A percentile compares a stretch with the other conserved stretches of the same genome.
Evolutionary conservation across 495 filamentous ascomycete genomes (phyloP).

Genomic region (Talaromyces stipitatus): DNA sequence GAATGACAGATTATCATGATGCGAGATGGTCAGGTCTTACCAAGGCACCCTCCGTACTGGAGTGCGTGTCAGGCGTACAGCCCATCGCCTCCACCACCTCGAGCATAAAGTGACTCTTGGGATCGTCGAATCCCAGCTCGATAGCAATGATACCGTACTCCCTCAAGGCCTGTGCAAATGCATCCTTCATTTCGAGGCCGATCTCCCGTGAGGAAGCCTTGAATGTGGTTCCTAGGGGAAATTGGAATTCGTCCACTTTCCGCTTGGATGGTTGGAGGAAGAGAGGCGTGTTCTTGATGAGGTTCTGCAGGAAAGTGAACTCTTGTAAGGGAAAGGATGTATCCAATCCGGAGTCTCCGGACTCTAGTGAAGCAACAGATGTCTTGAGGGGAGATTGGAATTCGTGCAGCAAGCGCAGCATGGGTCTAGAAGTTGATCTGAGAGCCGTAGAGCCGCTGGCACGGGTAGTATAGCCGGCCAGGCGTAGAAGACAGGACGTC

Average conservation of each 20-base stretch:
- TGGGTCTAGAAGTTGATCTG: neutral
- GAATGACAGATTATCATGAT: slow-evolving; percentile 33
- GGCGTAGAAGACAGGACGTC: neutral
- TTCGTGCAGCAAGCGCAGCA: neutral
- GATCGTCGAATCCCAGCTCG: slow-evolving; percentile 17
- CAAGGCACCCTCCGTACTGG: neutral
- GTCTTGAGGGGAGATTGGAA: neutral
- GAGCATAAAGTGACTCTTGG: slow-evolving; percentile 19
- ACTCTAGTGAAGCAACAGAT: neutral
- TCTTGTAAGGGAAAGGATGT: neutral
- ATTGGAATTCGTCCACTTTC: neutral
- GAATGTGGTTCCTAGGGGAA: neutral
- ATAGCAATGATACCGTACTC: slow-evolving; percentile 19
- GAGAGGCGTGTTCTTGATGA: neutral
- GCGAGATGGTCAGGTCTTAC: slow-evolving; percentile 22
- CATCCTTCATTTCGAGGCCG: neutral
- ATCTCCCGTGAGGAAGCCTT: neutral
- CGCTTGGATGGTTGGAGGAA: neutral
- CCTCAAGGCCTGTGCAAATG: neutral
- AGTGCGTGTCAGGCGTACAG: slow-evolving; percentile 19
- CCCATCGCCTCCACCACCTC: slow-evolving; percentile 13
- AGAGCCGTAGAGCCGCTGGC: neutral
- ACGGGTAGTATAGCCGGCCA: neutral
- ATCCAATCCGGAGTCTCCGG: neutral
- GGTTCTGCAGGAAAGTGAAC: neutral